Evolutionary conservation across 305 asterid genomes (phyloP), one percentile per base, ranked within the genome.

Genomic region (Fraxinus ornus): DNA sequence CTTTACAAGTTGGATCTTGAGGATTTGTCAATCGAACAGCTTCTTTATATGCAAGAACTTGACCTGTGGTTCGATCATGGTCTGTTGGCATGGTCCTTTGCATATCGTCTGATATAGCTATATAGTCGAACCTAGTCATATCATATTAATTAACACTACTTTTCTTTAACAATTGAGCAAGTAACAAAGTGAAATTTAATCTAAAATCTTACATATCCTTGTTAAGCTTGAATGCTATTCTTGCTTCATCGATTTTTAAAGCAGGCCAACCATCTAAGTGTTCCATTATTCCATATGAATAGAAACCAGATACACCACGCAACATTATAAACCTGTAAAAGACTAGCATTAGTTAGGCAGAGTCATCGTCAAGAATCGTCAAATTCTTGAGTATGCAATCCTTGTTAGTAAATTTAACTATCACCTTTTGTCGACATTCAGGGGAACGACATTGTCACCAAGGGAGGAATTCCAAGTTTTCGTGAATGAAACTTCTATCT

Each of bases 401-500:
- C 24, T 52, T 17, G 24, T 17, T 17, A 52, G 17, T 52, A n/a
- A 52, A 52, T 52, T 52, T 52, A 17, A 52, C 8, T 17, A 4
- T 17, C 41, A 87, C 91, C 91, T 88, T 71, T 85, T 89, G 52
- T 90, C 93, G 21, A 89, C 57, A 73, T 86, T 88, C 47, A 90
- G 91, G 24, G 93, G 92, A 26, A 83, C 78, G 2, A 26, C 28
- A 12, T 73, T 62, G 21, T 60, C 47, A n/a, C 79, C 85, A n/a
- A 68, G 68, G 35, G 88, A 77, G 7, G 9, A 7, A 75, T 84
- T 28, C 92, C 94, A 91, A 13, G 85, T 86, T 79, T 57, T 89
- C n/a, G 78, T 88, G 86, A 93, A 94, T 5, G 98, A 94, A 28
- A 94, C 86, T 82, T 94, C 97, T 21, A 91, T 78, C 77, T 87